These are phyloP conservation scores for Colletotrichum orchidophilum DNA, from an alignment of 2,329 filamentous ascomycete species.

Conservation along the genomic window DNA sequence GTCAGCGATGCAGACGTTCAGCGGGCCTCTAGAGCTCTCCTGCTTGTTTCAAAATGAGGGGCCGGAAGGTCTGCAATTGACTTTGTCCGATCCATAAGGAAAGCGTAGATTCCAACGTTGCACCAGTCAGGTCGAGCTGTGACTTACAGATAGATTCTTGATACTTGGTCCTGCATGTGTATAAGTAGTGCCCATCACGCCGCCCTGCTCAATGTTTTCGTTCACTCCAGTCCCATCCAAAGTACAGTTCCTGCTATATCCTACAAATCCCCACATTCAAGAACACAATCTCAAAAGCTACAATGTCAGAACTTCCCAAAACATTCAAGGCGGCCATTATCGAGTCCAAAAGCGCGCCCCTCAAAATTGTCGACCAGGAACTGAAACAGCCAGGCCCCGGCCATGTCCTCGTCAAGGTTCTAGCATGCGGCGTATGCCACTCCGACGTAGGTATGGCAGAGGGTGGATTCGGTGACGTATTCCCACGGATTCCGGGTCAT, in stretches of 20 bases:
- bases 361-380: slow-evolving; percentile 67
- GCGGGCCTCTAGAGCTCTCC: neutral
- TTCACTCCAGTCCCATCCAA: neutral
- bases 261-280: neutral
- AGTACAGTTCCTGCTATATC: neutral
- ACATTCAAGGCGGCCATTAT: slow-evolving; percentile 75
- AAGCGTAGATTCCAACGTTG: neutral
- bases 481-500: slow-evolving; percentile 74
- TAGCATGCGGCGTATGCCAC: slow-evolving; percentile 78
- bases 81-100: neutral
- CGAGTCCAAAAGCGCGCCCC: slow-evolving; percentile 58
- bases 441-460: slow-evolving; percentile 61
- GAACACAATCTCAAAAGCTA: neutral
- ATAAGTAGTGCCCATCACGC: neutral
- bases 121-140: neutral
- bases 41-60: neutral
- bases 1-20: neutral
- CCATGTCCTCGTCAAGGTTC: slow-evolving; percentile 75
- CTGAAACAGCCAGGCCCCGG: slow-evolving; percentile 64
- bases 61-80: neutral
- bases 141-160: neutral
- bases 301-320: slow-evolving; percentile 60
- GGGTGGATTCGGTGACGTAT: slow-evolving; percentile 63
- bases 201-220: no score
- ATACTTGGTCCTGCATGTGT: neutral